These are phyloP conservation scores for Penicillium ucsense DNA, from an alignment of 495 filamentous ascomycete genomes.

Conservation along the genomic window DNA sequence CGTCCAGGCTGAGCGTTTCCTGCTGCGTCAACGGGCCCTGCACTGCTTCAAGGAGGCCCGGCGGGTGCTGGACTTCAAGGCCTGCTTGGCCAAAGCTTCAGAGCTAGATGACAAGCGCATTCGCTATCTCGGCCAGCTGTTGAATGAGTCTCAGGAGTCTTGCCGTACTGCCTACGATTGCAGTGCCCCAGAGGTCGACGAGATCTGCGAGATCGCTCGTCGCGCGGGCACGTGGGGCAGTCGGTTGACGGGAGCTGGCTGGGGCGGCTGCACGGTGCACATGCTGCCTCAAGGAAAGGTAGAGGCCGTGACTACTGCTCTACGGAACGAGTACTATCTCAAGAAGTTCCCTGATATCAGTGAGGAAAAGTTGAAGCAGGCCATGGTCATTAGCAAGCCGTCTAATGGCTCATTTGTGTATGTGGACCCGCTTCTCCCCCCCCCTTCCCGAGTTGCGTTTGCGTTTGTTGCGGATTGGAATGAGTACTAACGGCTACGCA, in stretches of 20 bases:
- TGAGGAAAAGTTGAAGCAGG: conserved; percentile 61
- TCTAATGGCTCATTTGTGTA: conserved; percentile 42
- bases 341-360: conserved; percentile 60
- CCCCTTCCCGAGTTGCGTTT: not conserved
- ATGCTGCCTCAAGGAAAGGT: conserved; percentile 80
- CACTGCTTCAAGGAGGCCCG: conserved; percentile 88
- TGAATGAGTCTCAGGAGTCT: conserved; percentile 83
- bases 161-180: conserved; percentile 83
- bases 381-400: conserved; percentile 85
- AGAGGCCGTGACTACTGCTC: conserved; percentile 65
- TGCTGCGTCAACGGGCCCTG: conserved; percentile 71
- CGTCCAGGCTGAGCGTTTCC: conserved; percentile 80
- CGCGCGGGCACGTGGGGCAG: conserved; percentile 73
- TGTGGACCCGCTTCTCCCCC: conserved; percentile 3
- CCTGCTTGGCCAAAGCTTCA: conserved; percentile 48
- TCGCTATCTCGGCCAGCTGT: conserved; percentile 61
- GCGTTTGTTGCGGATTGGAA: not conserved
- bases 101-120: conserved; percentile 52
- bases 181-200: conserved; percentile 80
- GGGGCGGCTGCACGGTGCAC: conserved; percentile 95
- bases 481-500: conserved; percentile 8
- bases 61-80: conserved; percentile 74
- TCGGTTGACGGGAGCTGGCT: conserved; percentile 86
- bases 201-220: conserved; percentile 71
- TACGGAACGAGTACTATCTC: conserved; percentile 72